Evolutionary conservation across 805 yeast genomes (phyloP), one percentile per base, ranked within the genome.

Genomic region (Cyberlindnera amylophila): DNA sequence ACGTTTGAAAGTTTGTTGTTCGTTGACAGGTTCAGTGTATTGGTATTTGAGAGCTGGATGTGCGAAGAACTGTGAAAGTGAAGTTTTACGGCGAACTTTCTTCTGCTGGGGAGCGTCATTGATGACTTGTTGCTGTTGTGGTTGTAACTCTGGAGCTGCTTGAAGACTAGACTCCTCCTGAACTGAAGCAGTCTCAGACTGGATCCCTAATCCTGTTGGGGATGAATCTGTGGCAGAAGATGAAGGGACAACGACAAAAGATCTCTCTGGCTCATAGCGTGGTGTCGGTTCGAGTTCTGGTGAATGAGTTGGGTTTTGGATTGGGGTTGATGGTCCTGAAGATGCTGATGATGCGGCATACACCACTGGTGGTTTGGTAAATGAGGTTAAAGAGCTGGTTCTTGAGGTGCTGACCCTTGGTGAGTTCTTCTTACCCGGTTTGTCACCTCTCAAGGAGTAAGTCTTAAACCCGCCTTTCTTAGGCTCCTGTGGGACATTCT

Each of bases 361-460:
- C 15, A 33, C 21, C 9, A 26, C 9, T 10, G 44, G 41, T 19
- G 44, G 38, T 29, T 30, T 44, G 17, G 47, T 34, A 27, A 45
- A 11, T 2, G 51, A 44, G 2, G 49, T 40, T 12, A 45, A 27
- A 2, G 52, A 48, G 34, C 32, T 48, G n/a, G 52, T 39, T 33
- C 52, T 42, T 10, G 52, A 42, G 6, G n/a, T 17, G 18, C 31
- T 32, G 29, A 34, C 13, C 17, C 24, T 35, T 6, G 44, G 40
- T 0, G 43, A 31, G 18, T 12, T 21, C 26, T 34, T 39, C 15
- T 17, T 34, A 30, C 6, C 13, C 15, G 24, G 24, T 18, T 40
- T 40, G 10, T 44, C 48, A 1, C 41, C 50, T 40, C 54, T 46
- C 17, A 53, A 26, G 2, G 55, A 51, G 29, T 52, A 42, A 3